These are phyloP conservation scores for Thielaviopsis euricoi DNA, from an alignment of 2,329 filamentous ascomycete genomes.

Conservation along the genomic window DNA sequence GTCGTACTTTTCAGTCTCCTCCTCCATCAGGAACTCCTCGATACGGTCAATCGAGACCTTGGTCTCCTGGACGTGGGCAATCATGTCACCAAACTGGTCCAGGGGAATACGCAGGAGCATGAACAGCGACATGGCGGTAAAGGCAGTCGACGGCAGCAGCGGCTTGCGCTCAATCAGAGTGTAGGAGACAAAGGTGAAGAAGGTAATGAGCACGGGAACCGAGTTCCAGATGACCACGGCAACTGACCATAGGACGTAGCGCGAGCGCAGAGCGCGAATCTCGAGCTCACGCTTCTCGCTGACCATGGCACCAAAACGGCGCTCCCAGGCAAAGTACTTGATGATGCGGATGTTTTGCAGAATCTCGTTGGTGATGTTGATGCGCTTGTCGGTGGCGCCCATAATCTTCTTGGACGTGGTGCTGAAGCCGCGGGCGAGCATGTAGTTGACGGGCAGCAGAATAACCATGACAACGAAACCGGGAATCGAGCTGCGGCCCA, in stretches of 20 bases:
- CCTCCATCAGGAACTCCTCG: conserved; percentile 81
- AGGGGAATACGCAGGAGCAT: conserved; percentile 83
- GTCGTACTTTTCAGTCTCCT: conserved; percentile 88
- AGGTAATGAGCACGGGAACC: conserved; percentile 85
- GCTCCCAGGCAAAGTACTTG: conserved; percentile 98
- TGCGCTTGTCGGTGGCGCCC: conserved; percentile 83
- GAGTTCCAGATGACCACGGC: conserved; percentile 95
- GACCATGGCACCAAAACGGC: conserved; percentile 70
- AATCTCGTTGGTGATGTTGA: conserved; percentile 92
- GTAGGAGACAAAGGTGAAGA: conserved; percentile 89
- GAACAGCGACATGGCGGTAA: conserved; percentile 91
- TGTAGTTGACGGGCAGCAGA: conserved; percentile 79
- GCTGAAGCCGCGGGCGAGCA: conserved; percentile 71
- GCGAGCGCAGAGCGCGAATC: conserved; percentile 57
- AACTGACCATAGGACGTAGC: conserved; percentile 81
- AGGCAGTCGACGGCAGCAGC: conserved; percentile 80
- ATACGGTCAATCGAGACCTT: conserved; percentile 95
- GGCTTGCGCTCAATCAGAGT: conserved; percentile 80
- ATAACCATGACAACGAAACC: conserved; percentile 82
- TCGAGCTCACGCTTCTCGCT: conserved; percentile 76
- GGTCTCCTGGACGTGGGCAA: conserved; percentile 92
- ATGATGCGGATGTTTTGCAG: conserved; percentile 96
- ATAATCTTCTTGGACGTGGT: conserved; percentile 81
- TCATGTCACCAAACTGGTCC: conserved; percentile 95
- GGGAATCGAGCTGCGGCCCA: conserved; percentile 85